These are phyloP conservation scores for Leersia perrieri DNA, from an alignment of 176 grass and related monocot species.

Conservation along the genomic window DNA sequence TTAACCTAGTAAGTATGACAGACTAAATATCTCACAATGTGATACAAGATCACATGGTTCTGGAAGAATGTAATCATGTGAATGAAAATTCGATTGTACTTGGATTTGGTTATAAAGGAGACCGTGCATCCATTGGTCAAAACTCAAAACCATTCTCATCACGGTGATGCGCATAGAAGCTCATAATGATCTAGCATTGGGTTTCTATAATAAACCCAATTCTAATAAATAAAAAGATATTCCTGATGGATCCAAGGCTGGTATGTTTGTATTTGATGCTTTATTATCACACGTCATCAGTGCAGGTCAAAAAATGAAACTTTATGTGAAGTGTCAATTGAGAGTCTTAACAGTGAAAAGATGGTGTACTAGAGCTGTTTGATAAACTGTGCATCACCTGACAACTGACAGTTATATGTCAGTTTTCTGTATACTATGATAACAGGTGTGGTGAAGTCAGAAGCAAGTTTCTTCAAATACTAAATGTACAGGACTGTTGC, in stretches of 20 bases:
- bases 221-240: not conserved
- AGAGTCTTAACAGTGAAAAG: not conserved
- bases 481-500: not conserved
- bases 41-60: not conserved
- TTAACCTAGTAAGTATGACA: slow-evolving; percentile 5
- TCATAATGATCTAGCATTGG: not conserved
- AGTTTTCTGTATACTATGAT: not conserved
- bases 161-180: not conserved
- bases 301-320: not conserved
- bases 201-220: not conserved
- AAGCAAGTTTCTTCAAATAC: slow-evolving; percentile 2
- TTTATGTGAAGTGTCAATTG: not conserved
- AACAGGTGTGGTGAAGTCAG: not conserved
- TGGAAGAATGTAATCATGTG: not conserved
- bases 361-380: not conserved
- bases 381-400: not conserved
- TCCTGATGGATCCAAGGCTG: not conserved
- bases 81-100: not conserved
- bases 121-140: not conserved
- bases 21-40: not conserved
- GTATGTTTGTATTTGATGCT: not conserved
- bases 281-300: not conserved
- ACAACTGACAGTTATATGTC: not conserved
- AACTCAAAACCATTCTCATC: not conserved
- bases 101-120: not conserved